These are phyloP conservation scores for Penicillium sp. DNA, from an alignment of 2,329 filamentous ascomycete species.

Conservation along the genomic window DNA sequence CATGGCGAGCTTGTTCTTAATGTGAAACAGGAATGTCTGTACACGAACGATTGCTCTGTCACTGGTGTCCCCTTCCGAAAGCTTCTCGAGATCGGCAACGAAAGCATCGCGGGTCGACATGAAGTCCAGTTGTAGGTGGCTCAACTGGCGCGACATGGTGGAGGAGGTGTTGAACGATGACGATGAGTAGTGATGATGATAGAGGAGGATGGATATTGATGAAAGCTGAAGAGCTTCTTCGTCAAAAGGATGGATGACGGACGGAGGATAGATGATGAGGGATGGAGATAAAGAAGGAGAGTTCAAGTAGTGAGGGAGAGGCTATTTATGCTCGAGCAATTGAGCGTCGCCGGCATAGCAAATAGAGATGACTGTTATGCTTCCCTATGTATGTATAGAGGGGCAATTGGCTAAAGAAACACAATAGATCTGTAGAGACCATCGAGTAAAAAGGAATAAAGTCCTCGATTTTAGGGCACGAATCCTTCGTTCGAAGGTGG, in stretches of 20 bases:
- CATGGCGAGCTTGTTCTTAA: not conserved
- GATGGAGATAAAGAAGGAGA: not conserved
- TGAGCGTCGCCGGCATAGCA: not conserved
- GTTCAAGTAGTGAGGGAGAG: not conserved
- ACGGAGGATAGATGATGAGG: not conserved
- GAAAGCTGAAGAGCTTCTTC: not conserved
- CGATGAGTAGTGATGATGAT: not conserved
- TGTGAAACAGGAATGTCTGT: not conserved
- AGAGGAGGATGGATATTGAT: not conserved
- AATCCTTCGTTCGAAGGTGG: not conserved
- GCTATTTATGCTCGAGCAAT: not conserved
- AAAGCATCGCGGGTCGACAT: not conserved
- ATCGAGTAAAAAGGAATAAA: not conserved
- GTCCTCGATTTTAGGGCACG: not conserved
- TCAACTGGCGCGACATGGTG: too few species aligned
- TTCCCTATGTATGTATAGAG: not conserved
- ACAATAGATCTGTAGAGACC: not conserved
- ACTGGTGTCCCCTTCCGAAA: not conserved
- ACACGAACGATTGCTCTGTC: not conserved
- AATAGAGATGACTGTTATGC: too few species aligned
- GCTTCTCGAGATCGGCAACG: not conserved
- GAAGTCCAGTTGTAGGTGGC: not conserved
- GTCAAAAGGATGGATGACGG: not conserved
- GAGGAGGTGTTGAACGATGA: not conserved
- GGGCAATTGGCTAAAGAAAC: not conserved